Evolutionary conservation across 805 yeast species (phyloP).

Genomic region (Saccharomycopsis oosterbeekiorum): DNA sequence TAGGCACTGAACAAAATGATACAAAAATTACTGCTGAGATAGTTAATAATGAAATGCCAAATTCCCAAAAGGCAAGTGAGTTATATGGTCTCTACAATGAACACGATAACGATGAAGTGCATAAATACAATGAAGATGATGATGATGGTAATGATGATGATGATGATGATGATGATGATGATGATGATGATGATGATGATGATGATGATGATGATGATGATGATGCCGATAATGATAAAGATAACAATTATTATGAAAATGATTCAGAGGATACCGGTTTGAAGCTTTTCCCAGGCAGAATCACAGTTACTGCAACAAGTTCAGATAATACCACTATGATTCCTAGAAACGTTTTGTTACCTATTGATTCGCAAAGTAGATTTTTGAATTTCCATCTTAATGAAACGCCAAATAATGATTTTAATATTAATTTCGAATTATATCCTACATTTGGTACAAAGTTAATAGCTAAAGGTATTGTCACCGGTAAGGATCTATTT

Average conservation of each 20-base stretch:
- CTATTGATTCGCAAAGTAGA: constrained; percentile 56
- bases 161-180: too few relatives aligned
- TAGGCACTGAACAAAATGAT: background rate
- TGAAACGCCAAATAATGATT: constrained; percentile 32
- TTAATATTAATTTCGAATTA: constrained; percentile 76
- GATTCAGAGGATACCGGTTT: background rate
- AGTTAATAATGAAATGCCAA: background rate
- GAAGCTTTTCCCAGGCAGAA: constrained; percentile 58
- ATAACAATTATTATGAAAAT: background rate
- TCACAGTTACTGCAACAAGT: constrained; percentile 66
- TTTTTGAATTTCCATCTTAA: constrained; percentile 76
- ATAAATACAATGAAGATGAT: too few relatives aligned
- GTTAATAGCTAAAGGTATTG: constrained; percentile 56
- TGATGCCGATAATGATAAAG: background rate
- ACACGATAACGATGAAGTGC: background rate
- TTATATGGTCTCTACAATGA: background rate
- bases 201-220: constrained; percentile 28
- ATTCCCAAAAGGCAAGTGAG: background rate
- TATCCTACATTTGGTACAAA: constrained; percentile 94
- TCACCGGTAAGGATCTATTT: background rate
- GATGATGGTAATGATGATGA: constrained; percentile 20
- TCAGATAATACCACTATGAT: constrained; percentile 50
- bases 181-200: too few relatives aligned
- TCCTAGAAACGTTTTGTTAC: constrained; percentile 78
- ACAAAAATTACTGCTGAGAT: background rate